Conservation (phyloP, 345 rosid genomes). For the Citrus sp. region DNA sequence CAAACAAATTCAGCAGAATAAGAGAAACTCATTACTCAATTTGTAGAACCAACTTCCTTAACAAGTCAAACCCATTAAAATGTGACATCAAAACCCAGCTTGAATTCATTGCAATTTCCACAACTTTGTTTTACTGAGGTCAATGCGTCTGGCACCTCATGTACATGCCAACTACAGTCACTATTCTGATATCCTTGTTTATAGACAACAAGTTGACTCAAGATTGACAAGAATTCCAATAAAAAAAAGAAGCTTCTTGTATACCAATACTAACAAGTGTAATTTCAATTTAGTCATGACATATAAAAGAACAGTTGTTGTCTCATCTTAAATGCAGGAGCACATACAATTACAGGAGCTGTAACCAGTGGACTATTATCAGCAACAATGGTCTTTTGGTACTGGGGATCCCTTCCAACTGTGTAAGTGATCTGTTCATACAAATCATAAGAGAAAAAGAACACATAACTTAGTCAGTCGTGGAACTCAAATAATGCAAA, state of each 20-base stretch:
- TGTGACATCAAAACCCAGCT: neutral
- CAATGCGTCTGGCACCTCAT: neutral
- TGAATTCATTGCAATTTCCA: neutral
- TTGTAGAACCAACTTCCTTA: neutral
- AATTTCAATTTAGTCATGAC: neutral
- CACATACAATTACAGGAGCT: slow-evolving; percentile 75
- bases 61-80: neutral
- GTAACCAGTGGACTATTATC: slow-evolving; percentile 58
- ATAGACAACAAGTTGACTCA: neutral
- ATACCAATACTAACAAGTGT: neutral
- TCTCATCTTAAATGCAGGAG: slow-evolving; percentile 15
- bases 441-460: slow-evolving; percentile 15
- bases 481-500: neutral
- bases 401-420: slow-evolving; percentile 75
- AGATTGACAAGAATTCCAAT: neutral
- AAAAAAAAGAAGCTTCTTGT: neutral
- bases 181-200: neutral
- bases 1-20: slow-evolving; percentile 5
- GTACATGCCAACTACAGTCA: neutral
- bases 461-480: neutral
- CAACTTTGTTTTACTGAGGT: neutral
- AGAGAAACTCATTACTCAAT: neutral
- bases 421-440: slow-evolving; percentile 70
- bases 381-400: slow-evolving; percentile 59
- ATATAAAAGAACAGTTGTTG: neutral